Evolutionary conservation across 805 yeast genomes (phyloP).

Genomic region (Blastobotrys chiropterorum): DNA sequence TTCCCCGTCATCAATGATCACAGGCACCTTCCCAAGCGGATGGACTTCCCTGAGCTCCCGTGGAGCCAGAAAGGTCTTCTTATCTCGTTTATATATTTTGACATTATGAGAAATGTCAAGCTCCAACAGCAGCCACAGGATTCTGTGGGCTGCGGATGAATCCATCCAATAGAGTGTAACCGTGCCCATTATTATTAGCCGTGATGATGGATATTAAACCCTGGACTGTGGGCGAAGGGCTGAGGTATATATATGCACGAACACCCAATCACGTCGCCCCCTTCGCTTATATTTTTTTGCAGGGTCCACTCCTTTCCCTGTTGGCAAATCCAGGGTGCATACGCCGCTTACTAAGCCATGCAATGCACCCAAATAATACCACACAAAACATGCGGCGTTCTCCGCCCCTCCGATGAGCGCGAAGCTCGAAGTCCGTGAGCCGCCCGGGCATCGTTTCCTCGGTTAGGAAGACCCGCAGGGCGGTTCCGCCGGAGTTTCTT

Average conservation of each 20-base stretch:
- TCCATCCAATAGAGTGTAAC: slow-evolving; percentile 35
- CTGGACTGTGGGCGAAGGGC: neutral
- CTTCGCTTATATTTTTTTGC: neutral
- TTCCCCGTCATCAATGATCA: slow-evolving; percentile 42
- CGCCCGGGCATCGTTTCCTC: neutral
- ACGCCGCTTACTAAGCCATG: neutral
- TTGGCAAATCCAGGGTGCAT: too few relatives aligned
- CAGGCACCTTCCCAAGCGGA: slow-evolving; percentile 60
- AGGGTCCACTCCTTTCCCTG: neutral
- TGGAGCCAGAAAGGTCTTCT: slow-evolving; percentile 43
- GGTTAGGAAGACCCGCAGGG: too few relatives aligned
- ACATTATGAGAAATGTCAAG: slow-evolving; percentile 50
- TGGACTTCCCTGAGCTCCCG: slow-evolving; percentile 45
- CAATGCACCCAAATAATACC: neutral
- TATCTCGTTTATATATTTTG: slow-evolving; percentile 46
- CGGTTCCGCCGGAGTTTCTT: too few relatives aligned
- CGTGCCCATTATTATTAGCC: slow-evolving; percentile 6
- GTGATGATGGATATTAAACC: neutral
- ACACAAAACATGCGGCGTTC: neutral
- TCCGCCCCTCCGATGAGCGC: neutral
- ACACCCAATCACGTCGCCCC: neutral
- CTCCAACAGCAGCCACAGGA: slow-evolving; percentile 61
- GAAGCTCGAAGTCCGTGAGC: too few relatives aligned
- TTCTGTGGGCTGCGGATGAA: slow-evolving; percentile 54
- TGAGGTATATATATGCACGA: too few relatives aligned